These are phyloP conservation scores for Fusarium sp. DNA, from an alignment of 2,329 filamentous ascomycete species.

Conservation along the genomic window DNA sequence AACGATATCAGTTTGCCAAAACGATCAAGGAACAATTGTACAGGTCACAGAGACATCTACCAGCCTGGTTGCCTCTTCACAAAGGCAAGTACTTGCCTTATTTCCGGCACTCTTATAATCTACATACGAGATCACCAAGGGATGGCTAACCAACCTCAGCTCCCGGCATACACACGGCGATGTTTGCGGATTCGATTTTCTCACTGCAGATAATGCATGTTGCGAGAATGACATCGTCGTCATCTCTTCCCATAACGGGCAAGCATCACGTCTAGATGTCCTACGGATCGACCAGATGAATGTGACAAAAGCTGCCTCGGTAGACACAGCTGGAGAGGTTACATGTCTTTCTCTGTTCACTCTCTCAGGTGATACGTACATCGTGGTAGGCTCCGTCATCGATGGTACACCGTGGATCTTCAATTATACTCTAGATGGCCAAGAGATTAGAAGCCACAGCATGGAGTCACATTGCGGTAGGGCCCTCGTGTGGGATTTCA, in stretches of 20 bases:
- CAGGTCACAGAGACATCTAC: conserved; percentile 67
- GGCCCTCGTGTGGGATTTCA: not conserved
- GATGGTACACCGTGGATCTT: conserved; percentile 50
- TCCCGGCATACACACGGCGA: conserved; percentile 49
- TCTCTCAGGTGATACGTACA: conserved; percentile 40
- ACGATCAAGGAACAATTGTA: conserved; percentile 54
- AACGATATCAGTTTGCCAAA: conserved; percentile 61
- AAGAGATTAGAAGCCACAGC: conserved; percentile 26
- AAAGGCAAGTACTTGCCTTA: conserved; percentile 43
- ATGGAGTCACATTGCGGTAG: conserved; percentile 32
- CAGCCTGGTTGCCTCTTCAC: conserved; percentile 52
- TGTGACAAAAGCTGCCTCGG: conserved; percentile 46
- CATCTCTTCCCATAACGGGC: conserved; percentile 55
- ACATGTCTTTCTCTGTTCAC: conserved; percentile 59
- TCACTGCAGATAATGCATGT: conserved; percentile 57
- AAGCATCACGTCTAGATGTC: conserved; percentile 54
- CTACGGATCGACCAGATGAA: conserved; percentile 52
- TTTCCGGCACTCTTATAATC: not conserved
- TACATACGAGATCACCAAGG: not conserved
- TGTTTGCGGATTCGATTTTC: conserved; percentile 44
- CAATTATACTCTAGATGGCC: conserved; percentile 46
- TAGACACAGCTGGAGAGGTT: conserved; percentile 59
- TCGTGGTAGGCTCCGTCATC: conserved; percentile 52
- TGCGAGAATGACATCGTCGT: conserved; percentile 54
- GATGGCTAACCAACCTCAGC: conserved; percentile 37